phyloP scores from a whole-genome alignment of 176 grass and related monocot genomes.

The Tuctoria greenei region DNA sequence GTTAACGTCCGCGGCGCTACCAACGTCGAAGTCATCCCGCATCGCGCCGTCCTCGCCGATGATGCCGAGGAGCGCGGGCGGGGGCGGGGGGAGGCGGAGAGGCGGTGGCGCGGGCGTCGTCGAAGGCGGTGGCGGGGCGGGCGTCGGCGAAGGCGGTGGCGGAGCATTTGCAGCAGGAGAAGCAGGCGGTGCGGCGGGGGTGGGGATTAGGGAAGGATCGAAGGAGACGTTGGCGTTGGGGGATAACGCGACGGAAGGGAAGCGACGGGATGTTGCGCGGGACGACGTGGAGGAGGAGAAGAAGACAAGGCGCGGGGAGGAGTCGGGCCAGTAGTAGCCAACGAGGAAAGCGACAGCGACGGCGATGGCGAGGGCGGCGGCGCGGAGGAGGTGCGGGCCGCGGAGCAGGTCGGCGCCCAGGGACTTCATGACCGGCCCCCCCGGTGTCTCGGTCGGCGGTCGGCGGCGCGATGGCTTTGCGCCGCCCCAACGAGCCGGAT shows the following conservation, averaged over 20 bases:
- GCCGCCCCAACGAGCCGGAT: too few relatives aligned
- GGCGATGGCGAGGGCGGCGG: conserved; percentile 51
- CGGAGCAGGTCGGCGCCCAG: conserved; percentile 48
- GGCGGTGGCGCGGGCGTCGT: conserved; percentile 10
- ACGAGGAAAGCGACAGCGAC: conserved; percentile 71
- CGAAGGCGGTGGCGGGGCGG: conserved; percentile 24
- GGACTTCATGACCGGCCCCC: conserved; percentile 55
- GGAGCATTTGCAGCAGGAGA: conserved; percentile 35
- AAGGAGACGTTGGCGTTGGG: conserved; percentile 65
- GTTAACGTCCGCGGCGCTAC: conserved; percentile 11
- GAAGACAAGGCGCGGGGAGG: conserved; percentile 52
- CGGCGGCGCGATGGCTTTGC: too few relatives aligned
- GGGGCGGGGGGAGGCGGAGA: conserved; percentile 25
- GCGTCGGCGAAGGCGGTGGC: conserved; percentile 14
- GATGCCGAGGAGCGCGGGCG: conserved; percentile 56
- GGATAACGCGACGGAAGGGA: conserved; percentile 56
- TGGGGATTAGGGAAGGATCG: conserved; percentile 45
- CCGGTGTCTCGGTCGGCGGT: neutral
- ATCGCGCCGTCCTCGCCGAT: conserved; percentile 67
- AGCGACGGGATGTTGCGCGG: neutral
- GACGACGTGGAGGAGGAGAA: too few relatives aligned
- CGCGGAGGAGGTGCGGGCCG: conserved; percentile 50
- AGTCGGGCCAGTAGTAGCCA: conserved; percentile 70
- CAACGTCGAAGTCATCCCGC: conserved; percentile 72
- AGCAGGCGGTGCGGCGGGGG: neutral